Evolutionary conservation across 2,329 filamentous ascomycete genomes (phyloP).

Genomic region (Botryosphaeria dothidea): DNA sequence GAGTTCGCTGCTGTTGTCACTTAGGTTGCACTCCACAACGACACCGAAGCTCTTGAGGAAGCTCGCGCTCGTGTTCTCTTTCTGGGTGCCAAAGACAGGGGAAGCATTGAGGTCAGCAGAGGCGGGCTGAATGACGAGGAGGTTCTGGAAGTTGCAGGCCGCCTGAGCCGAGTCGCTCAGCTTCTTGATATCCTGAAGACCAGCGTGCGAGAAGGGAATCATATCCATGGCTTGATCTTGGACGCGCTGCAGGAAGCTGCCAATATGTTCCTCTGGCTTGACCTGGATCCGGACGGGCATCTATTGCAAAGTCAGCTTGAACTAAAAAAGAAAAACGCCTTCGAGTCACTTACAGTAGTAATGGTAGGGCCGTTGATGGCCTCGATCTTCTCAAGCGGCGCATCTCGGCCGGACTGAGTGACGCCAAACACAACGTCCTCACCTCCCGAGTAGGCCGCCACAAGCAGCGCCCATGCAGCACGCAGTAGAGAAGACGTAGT

Average conservation of each 20-base stretch:
- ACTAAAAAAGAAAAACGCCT: too few relatives aligned
- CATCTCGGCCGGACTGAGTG: constrained; percentile 43
- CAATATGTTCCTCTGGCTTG: too few relatives aligned
- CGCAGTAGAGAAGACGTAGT: too few relatives aligned
- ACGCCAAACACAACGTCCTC: constrained; percentile 46
- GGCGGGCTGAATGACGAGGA: constrained; percentile 50
- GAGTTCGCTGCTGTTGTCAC: too few relatives aligned
- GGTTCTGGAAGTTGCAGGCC: constrained; percentile 54
- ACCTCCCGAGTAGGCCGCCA: constrained; percentile 34
- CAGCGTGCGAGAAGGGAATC: not conserved
- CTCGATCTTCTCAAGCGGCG: constrained; percentile 33
- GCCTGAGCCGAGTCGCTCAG: constrained; percentile 37
- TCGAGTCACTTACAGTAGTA: not conserved
- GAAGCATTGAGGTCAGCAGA: not conserved
- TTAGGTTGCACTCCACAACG: too few relatives aligned
- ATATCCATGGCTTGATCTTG: not conserved
- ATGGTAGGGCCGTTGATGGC: constrained; percentile 38
- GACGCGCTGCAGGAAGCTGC: constrained; percentile 25
- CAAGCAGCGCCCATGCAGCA: constrained; percentile 38
- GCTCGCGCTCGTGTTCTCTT: too few relatives aligned
- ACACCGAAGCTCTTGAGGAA: not conserved
- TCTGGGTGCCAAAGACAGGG: too few relatives aligned
- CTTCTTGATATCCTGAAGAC: constrained; percentile 31
- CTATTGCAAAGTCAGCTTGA: too few relatives aligned
- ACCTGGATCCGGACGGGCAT: not conserved